phyloP scores from a whole-genome alignment of 2,329 filamentous ascomycete genomes.

The Fusarium secorum region DNA sequence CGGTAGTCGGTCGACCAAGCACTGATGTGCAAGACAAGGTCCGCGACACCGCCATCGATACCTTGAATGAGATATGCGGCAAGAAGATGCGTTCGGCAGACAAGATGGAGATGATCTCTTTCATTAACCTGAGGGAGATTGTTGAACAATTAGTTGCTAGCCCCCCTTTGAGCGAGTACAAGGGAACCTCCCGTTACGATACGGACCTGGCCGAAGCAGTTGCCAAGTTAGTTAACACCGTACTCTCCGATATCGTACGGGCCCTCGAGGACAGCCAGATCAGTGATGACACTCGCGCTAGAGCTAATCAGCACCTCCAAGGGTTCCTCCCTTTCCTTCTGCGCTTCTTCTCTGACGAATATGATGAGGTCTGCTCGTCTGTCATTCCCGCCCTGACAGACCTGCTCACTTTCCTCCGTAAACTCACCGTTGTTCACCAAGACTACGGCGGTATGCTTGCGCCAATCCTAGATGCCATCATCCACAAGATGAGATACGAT shows the following conservation, averaged over 20 bases:
- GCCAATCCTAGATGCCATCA: conserved; percentile 88
- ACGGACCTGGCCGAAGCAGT: conserved; percentile 95
- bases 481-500: conserved; percentile 96
- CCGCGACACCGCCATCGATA: conserved; percentile 89
- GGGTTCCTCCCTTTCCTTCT: conserved; percentile 86
- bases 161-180: conserved; percentile 78
- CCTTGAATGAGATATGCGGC: conserved; percentile 92
- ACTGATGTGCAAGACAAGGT: conserved; percentile 75
- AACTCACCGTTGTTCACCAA: conserved; percentile 74
- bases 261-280: conserved; percentile 75
- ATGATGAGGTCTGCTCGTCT: conserved; percentile 96
- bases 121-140: conserved; percentile 86
- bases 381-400: conserved; percentile 95
- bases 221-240: conserved; percentile 93
- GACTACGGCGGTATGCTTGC: conserved; percentile 84
- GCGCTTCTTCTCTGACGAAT: conserved; percentile 96
- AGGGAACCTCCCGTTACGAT: conserved; percentile 87
- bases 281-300: conserved; percentile 70
- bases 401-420: conserved; percentile 88
- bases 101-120: conserved; percentile 92
- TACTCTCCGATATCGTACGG: conserved; percentile 84
- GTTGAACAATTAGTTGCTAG: conserved; percentile 86
- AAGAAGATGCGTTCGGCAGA: conserved; percentile 97
- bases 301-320: conserved; percentile 82
- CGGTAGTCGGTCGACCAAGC: conserved; percentile 81